phyloP scores from a whole-genome alignment of 257 asterid genomes.

The Lantana camara region DNA sequence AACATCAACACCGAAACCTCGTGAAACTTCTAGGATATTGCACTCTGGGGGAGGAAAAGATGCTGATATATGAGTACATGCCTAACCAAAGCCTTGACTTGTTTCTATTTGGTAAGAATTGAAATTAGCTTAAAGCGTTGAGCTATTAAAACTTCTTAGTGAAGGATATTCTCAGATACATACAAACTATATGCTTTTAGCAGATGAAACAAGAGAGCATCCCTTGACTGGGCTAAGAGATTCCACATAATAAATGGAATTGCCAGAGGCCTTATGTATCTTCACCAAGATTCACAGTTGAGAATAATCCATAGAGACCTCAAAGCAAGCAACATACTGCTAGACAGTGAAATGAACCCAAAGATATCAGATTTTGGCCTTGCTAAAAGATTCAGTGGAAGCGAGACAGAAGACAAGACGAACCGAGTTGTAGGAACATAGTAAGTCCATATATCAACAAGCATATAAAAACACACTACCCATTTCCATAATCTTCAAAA shows the following conservation, averaged over 20 bases:
- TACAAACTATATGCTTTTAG: not conserved
- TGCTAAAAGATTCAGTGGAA: constrained; percentile 21
- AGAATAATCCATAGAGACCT: constrained; percentile 42
- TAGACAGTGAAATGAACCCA: constrained; percentile 37
- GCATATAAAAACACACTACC: not conserved
- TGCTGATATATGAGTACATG: constrained; percentile 43
- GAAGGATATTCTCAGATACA: not conserved
- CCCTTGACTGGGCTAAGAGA: constrained; percentile 29
- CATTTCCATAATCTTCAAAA: not conserved
- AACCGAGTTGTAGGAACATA: constrained; percentile 38
- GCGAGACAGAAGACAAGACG: constrained; percentile 31
- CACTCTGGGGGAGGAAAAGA: constrained; percentile 35
- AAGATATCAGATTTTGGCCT: constrained; percentile 44
- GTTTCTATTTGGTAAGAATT: constrained; percentile 29
- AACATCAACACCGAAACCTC: constrained; percentile 54
- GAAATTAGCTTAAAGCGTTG: not conserved
- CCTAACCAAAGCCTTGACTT: constrained; percentile 38
- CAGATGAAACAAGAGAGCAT: constrained; percentile 14
- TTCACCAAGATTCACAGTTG: constrained; percentile 46
- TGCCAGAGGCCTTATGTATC: constrained; percentile 44
- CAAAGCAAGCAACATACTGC: constrained; percentile 39
- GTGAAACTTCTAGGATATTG: constrained; percentile 49
- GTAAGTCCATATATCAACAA: constrained; percentile 13
- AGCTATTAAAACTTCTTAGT: too few species aligned
- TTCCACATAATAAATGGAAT: constrained; percentile 32